A percentile compares a stretch with the other conserved stretches of the same genome.
phyloP scores from a whole-genome alignment of 352 stramenopile genomes.

The Phytophthora lateralis region DNA sequence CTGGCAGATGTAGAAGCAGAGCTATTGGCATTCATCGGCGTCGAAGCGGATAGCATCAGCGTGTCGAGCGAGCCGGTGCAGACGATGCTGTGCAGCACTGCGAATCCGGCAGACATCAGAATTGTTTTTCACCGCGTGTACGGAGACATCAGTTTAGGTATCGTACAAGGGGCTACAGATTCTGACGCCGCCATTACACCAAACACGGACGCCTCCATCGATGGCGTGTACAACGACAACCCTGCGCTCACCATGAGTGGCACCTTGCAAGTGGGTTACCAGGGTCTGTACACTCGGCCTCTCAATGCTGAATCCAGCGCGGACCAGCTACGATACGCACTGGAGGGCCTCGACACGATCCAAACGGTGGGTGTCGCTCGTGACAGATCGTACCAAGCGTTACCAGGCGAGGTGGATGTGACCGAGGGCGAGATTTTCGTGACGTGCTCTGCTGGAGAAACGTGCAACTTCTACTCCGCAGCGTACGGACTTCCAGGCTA shows the following conservation, averaged over 20 bases:
- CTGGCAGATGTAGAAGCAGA: slow-evolving; percentile 42
- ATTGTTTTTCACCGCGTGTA: slow-evolving; percentile 75
- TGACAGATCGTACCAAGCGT: slow-evolving; percentile 47
- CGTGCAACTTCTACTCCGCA: slow-evolving; percentile 56
- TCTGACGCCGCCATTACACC: slow-evolving; percentile 13
- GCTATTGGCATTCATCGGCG: slow-evolving; percentile 54
- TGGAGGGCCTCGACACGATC: slow-evolving; percentile 67
- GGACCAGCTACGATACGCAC: slow-evolving; percentile 63
- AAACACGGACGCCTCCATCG: slow-evolving; percentile 45
- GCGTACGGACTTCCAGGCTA: slow-evolving; percentile 68
- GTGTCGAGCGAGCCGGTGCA: slow-evolving; percentile 49
- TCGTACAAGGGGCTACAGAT: slow-evolving; percentile 22
- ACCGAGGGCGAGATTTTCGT: slow-evolving; percentile 63
- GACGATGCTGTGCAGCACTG: slow-evolving; percentile 42
- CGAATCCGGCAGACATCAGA: slow-evolving; percentile 37
- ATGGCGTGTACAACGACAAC: slow-evolving; percentile 63
- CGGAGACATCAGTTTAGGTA: slow-evolving; percentile 45
- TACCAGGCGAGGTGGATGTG: slow-evolving; percentile 62
- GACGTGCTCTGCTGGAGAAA: slow-evolving; percentile 50
- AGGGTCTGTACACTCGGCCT: slow-evolving; percentile 56
- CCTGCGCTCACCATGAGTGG: slow-evolving; percentile 65
- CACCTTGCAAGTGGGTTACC: slow-evolving; percentile 81
- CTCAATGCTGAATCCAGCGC: slow-evolving; percentile 76
- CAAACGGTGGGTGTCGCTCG: slow-evolving; percentile 55
- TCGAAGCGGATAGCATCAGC: slow-evolving; percentile 61